Conservation (phyloP, 2,329 filamentous ascomycete species). For the Colletotrichum zoysiae region DNA sequence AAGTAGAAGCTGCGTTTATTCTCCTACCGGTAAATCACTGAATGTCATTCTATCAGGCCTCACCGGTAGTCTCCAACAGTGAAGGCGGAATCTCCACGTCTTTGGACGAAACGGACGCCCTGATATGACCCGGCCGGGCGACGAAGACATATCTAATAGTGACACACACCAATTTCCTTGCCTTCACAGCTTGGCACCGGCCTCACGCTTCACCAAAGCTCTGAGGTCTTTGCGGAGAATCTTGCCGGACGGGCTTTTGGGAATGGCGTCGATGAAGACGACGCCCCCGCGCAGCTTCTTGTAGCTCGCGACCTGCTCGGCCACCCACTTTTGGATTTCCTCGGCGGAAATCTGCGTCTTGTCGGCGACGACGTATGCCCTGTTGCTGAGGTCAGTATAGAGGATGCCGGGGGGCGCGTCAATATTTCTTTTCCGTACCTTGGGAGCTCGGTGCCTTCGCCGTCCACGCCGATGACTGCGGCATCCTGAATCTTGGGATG, state of each 20-base stretch:
- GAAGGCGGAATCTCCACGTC: neutral
- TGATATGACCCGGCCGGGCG: neutral
- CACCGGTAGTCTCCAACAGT: neutral
- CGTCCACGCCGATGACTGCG: slow-evolving; percentile 71
- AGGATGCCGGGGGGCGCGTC: neutral
- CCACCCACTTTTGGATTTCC: slow-evolving; percentile 48
- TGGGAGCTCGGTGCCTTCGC: slow-evolving; percentile 60
- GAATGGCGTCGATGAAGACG: slow-evolving; percentile 75
- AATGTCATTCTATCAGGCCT: neutral
- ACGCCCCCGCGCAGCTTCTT: slow-evolving; percentile 80
- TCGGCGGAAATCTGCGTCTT: slow-evolving; percentile 46
- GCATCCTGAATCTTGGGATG: slow-evolving; percentile 64
- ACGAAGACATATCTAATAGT: neutral
- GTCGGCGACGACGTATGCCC: slow-evolving; percentile 53
- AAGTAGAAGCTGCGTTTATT: neutral
- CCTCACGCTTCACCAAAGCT: slow-evolving; percentile 52
- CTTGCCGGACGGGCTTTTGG: slow-evolving; percentile 75
- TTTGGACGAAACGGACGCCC: too few species aligned
- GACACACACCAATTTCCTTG: too few species aligned
- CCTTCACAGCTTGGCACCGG: slow-evolving; percentile 26
- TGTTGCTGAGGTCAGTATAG: neutral
- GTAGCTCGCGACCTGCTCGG: slow-evolving; percentile 58
- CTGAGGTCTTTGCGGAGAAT: slow-evolving; percentile 57
- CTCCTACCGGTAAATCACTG: neutral
- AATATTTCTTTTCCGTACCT: slow-evolving; percentile 54